Evolutionary conservation across 108 stramenopile species (phyloP).

Genomic region (Skeletonema tropicum): DNA sequence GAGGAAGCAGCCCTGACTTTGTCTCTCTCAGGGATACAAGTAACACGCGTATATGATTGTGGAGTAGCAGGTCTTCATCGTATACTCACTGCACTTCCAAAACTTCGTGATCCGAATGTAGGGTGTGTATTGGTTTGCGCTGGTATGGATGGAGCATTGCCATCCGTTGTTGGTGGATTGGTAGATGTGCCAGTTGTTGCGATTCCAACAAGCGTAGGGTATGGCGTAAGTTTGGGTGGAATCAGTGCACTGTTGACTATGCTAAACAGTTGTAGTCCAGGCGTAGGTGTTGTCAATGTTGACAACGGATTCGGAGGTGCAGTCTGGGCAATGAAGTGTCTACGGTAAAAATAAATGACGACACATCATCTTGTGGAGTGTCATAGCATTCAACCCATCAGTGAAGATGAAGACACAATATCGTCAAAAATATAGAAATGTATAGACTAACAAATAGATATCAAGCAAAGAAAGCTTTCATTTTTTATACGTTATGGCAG

Average conservation of each 20-base stretch:
- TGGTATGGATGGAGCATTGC: slow-evolving; percentile 96
- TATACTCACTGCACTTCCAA: slow-evolving; percentile 77
- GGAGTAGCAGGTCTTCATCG: slow-evolving; percentile 97
- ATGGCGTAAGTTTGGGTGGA: slow-evolving; percentile 92
- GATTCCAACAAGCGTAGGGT: slow-evolving; percentile 93
- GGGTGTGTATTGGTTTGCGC: slow-evolving; percentile 91
- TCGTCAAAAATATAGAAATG: too few relatives aligned
- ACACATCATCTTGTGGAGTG: too few relatives aligned
- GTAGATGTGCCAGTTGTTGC: slow-evolving; percentile 93
- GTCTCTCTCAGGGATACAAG: slow-evolving; percentile 66
- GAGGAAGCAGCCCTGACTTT: slow-evolving; percentile 89
- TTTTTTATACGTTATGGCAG: too few relatives aligned
- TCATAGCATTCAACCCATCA: not conserved
- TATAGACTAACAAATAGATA: too few relatives aligned
- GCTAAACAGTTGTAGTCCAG: slow-evolving; percentile 96
- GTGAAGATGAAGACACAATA: too few relatives aligned
- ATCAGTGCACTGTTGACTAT: slow-evolving; percentile 93
- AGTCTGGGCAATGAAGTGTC: slow-evolving; percentile 88
- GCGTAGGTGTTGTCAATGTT: slow-evolving; percentile 94
- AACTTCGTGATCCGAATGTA: slow-evolving; percentile 69
- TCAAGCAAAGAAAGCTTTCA: too few relatives aligned
- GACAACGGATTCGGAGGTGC: slow-evolving; percentile 98
- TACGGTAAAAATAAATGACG: not conserved
- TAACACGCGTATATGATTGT: slow-evolving; percentile 87
- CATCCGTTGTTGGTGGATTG: slow-evolving; percentile 94